Evolutionary conservation across 2,329 filamentous ascomycete species (phyloP), one percentile per base, ranked within the genome.

Genomic region (Sporothrix pseudoabietina): DNA sequence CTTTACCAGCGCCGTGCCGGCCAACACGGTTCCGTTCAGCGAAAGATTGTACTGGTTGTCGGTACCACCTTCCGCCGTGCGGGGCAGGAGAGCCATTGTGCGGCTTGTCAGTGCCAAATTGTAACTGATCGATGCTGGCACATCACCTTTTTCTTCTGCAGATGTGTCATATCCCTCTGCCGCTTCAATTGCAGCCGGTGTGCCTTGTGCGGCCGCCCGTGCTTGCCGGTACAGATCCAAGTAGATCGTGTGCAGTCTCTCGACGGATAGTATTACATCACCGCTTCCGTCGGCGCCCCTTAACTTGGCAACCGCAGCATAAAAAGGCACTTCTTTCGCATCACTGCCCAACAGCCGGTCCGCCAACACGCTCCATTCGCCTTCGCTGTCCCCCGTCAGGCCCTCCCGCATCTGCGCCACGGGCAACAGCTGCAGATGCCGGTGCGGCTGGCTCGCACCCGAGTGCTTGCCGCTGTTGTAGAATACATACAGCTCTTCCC

Each of bases 351-450:
- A 1, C 32, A 81, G 71, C 16, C 66, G 69, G 47, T 87, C 83
- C 0, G 83, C 85, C 19, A 90, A 79, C 1, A 89, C 80, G 10
- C 76, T 76, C 89, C 89, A 91, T n/a, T 76, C 77, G 2, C 41
- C 72, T 2, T 77, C 79, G 2, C 75, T 74, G 1, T 72, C 76
- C 5, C n/a, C 71, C 8, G 77, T 74, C 6, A 89, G 76, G 0
- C 87, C 88, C 14, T 85, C 84, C 49, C 82, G 84, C 90, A 93
- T 93, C 22, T 84, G 82, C 8, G 87, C 84, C 0, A 92, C 84
- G 0, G 90, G 90, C 3, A 94, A 80, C n/a, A 93, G 85, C 79
- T 94, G 91, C 35, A 94, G 80, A 77, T 94, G 91, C 4, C 91
- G 82, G 78, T 93, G 91, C 14, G 91, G 87, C 79, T 94, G 91